Percentiles rank a stretch among this genome's conserved stretches.
phyloP scores from a whole-genome alignment of 768 basidiomycete genomes.

The Austroboletus eburneus region DNA sequence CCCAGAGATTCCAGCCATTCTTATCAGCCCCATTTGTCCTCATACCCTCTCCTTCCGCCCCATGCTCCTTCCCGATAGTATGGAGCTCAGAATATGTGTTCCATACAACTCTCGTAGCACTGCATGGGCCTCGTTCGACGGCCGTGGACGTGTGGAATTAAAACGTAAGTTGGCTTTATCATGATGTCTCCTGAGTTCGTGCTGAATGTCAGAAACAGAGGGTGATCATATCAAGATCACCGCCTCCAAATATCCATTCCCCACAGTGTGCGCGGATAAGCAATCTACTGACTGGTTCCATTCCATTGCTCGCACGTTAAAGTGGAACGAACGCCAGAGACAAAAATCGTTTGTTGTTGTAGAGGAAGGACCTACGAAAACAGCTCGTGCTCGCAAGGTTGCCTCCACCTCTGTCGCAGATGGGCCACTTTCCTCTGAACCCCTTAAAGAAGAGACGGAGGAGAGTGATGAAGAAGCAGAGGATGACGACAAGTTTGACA shows the following conservation, averaged over 20 bases:
- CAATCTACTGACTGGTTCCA: conserved; percentile 99
- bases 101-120: conserved; percentile 98
- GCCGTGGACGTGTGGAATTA: conserved; percentile 91
- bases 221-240: conserved; percentile 99
- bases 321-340: conserved; percentile 98
- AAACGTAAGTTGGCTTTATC: conserved; percentile 61
- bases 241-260: conserved; percentile 96
- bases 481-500: conserved; percentile 76
- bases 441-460: conserved; percentile 41
- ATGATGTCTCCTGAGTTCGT: background rate
- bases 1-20: conserved; percentile 93
- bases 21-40: conserved; percentile 97
- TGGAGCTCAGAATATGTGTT: conserved; percentile 98
- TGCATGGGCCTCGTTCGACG: conserved; percentile 99
- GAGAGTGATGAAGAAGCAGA: conserved; percentile 38
- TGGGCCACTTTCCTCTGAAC: conserved; percentile 14
- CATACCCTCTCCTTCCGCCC: conserved; percentile 98
- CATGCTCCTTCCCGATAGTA: conserved; percentile 96
- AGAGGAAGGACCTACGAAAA: conserved; percentile 71
- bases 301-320: conserved; percentile 90
- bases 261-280: conserved; percentile 96
- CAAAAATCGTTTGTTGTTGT: conserved; percentile 99
- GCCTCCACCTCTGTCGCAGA: conserved; percentile 5
- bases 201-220: conserved; percentile 50
- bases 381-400: conserved; percentile 23